Evolutionary conservation across 2,329 filamentous ascomycete species (phyloP), one percentile per base, ranked within the genome.

Genomic region (Xylariaceae sp.): DNA sequence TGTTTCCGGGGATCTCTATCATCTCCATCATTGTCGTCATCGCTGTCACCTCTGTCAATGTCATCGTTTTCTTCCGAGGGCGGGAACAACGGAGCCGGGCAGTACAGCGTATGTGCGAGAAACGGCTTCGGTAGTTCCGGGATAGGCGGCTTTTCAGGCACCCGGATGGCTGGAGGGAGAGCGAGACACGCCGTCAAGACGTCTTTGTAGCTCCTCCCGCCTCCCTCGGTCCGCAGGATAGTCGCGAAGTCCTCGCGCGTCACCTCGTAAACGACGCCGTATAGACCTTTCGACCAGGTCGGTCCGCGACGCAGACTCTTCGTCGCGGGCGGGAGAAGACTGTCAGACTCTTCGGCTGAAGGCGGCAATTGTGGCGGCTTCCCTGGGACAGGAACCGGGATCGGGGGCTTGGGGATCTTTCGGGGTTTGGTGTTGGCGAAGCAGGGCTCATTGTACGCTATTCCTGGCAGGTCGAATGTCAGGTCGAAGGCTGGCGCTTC

Each of bases 261-360:
- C 22, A 97, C 88, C 69, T 97, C 91, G 70, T 98, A 98, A 4
- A 97, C 93, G 14, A 95, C 89, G 20, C 93, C 93, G 33, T 96
- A 80, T 2, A 98, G 76, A 4, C 88, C 88, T 59, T 90, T 91
- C 52, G 82, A 72, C 90, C 89, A 95, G 43, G 69, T 59, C 7
- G 65, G 70, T 4, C 19, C 71, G 57, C 80, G 78, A n/a, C n/a
- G n/a, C n/a, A n/a, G n/a, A n/a, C n/a, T n/a, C n/a, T 45, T 49
- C 27, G 37, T 55, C 35, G 50, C 56, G 14, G 48, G 34, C 14
- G 46, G 58, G 42, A 48, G 38, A 10, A 47, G 23, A 11, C 17
- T 22, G 44, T 50, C 10, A 21, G 49, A 51, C 27, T 58, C 63
- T n/a, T 64, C 44, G 35, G 57, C 58, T 21, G 56, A 63, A 40